These are phyloP conservation scores for Phanerochaete sordida DNA, from an alignment of 768 basidiomycete genomes.

Conservation along the genomic window DNA sequence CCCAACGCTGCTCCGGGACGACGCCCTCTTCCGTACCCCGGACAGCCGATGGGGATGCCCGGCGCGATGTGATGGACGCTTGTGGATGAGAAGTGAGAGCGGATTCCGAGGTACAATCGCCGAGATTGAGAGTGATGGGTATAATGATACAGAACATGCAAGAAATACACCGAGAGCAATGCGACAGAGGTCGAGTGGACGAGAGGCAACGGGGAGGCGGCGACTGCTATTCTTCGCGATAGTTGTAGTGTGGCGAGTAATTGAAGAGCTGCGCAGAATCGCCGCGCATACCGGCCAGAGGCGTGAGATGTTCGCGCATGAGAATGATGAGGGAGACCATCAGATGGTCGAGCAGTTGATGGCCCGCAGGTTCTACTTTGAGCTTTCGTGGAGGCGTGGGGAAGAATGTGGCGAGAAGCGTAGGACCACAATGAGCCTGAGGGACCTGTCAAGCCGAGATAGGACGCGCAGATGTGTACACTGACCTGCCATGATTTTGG, in stretches of 20 bases:
- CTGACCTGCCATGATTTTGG: conserved; percentile 18
- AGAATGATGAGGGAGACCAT: conserved; percentile 19
- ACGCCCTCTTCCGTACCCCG: neutral
- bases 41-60: neutral
- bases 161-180: neutral
- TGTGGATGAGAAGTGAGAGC: neutral
- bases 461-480: too few species aligned
- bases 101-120: too few species aligned
- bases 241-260: conserved; percentile 10
- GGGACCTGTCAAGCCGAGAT: neutral
- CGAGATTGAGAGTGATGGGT: too few species aligned
- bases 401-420: conserved; percentile 17
- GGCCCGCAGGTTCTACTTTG: conserved; percentile 18
- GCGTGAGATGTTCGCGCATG: conserved; percentile 20
- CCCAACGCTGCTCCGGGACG: neutral
- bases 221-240: conserved; percentile 7
- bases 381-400: conserved; percentile 16
- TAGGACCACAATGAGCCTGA: conserved; percentile 14
- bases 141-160: too few species aligned
- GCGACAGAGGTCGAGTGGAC: too few species aligned
- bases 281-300: conserved; percentile 8
- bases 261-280: conserved; percentile 11
- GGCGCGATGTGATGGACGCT: neutral
- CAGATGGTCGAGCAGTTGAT: conserved; percentile 19
- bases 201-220: too few species aligned